Base-by-base conservation (phyloP, 768 basidiomycete species). In the Naganishia vishniacii region DNA sequence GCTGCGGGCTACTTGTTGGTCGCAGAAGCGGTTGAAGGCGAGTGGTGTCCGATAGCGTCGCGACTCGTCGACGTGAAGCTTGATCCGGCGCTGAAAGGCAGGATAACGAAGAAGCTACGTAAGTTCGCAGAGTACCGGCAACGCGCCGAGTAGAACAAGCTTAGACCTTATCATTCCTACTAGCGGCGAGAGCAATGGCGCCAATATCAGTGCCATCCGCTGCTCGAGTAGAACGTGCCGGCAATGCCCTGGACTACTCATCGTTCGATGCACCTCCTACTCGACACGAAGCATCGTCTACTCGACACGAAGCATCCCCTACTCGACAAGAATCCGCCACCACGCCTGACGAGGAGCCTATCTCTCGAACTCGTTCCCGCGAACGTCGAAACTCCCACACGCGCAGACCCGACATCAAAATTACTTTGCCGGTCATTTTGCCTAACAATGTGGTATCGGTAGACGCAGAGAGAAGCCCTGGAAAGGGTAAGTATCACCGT, bases 51-150 rank as follows among this genome's bases (percentile, higher is more conserved):
- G 15, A 16, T 56, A 12, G 5, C 53, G 13, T 56, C 53, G 13
- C 37, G 37, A 34, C 53, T 56, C n/a, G 34, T 56, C 20, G 26
- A 56, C 15, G 53, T 32, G 20, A 56, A 56, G n/a, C 40, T 31
- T n/a, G 31, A 51, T 32, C 49, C 49, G 6, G 31, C 49, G 13
- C 4, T 34, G 8, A 16, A 28, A 26, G 49, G 37, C 37, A 16
- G 18, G 48, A 29, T 26, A 48, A 16, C 11, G 48, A 48, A 12
- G 48, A 12, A 28, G 23, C 25, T 16, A 26, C 23, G n/a, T 29
- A 16, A 15, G 26, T 4, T n/a, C n/a, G n/a, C n/a, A n/a, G n/a
- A n/a, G n/a, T n/a, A n/a, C n/a, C n/a, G n/a, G n/a, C n/a, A n/a
- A n/a, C n/a, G n/a, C n/a, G n/a, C n/a, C n/a, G n/a, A n/a, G n/a